A percentile compares a stretch with the other conserved stretches of the same genome.
phyloP scores from a whole-genome alignment of 352 stramenopile genomes.

The Phytopythium ostracodes region DNA sequence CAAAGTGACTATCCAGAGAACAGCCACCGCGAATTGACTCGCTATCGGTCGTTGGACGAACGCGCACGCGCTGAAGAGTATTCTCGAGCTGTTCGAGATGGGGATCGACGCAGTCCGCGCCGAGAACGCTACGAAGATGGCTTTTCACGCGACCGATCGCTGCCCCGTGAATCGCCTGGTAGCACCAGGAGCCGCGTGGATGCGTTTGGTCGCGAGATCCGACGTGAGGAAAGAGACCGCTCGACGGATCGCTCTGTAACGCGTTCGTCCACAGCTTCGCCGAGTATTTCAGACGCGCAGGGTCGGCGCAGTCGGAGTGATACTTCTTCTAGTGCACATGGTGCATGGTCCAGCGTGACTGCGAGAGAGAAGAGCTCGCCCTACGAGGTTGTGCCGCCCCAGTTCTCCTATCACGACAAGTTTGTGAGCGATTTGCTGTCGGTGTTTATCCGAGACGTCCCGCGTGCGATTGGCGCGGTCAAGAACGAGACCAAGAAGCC shows the following conservation, averaged over 20 bases:
- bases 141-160: neutral
- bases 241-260: neutral
- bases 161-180: neutral
- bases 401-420: slow-evolving; percentile 47
- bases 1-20: neutral
- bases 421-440: slow-evolving; percentile 49
- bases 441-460: slow-evolving; percentile 55
- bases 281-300: neutral
- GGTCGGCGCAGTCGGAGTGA: neutral
- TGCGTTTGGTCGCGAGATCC: neutral
- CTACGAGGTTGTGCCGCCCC: slow-evolving; percentile 21
- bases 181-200: neutral
- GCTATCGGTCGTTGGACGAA: neutral
- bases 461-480: slow-evolving; percentile 38
- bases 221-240: neutral
- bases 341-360: neutral
- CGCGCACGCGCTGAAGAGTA: neutral
- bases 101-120: neutral
- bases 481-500: slow-evolving; percentile 65
- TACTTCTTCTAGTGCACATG: neutral
- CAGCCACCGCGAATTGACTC: neutral
- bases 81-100: neutral
- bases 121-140: neutral
- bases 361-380: neutral
- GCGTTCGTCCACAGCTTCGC: neutral